Conservation (phyloP, 768 basidiomycete species). For the Phanerochaete sordida region DNA sequence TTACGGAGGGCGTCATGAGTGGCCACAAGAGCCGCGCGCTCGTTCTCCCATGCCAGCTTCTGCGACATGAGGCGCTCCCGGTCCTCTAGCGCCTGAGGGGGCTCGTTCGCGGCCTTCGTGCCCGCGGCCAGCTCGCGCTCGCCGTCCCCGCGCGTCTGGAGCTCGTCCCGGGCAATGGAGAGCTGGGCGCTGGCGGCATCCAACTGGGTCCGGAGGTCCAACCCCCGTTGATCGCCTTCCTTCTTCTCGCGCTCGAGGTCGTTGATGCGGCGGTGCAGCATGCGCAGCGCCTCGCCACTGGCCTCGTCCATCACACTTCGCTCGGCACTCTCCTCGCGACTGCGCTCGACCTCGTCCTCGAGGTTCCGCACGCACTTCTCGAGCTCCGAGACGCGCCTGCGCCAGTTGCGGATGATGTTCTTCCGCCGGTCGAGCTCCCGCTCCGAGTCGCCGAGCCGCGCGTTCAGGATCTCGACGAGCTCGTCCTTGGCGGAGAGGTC, state of each 20-base stretch:
- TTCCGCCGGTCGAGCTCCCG: conserved; percentile 62
- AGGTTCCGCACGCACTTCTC: conserved; percentile 62
- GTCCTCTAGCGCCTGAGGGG: conserved; percentile 34
- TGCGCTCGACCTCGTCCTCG: conserved; percentile 87
- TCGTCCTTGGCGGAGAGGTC: conserved; percentile 75
- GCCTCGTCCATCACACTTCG: conserved; percentile 83
- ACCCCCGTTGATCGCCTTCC: conserved; percentile 32
- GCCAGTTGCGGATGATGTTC: conserved; percentile 55
- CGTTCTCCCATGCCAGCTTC: conserved; percentile 48
- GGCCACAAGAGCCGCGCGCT: conserved; percentile 42
- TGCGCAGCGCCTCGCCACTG: conserved; percentile 72
- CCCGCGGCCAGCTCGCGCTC: conserved; percentile 52
- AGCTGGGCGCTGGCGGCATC: conserved; percentile 40
- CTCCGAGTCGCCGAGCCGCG: conserved; percentile 52
- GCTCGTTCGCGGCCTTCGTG: conserved; percentile 51
- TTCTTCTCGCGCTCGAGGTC: conserved; percentile 67
- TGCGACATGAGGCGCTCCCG: conserved; percentile 33
- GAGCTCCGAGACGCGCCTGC: conserved; percentile 73
- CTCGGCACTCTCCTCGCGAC: conserved; percentile 77
- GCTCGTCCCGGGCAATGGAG: conserved; percentile 42
- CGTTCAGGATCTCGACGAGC: conserved; percentile 56
- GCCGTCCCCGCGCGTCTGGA: conserved; percentile 46
- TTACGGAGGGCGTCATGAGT: conserved; percentile 40
- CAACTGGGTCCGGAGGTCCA: conserved; percentile 40
- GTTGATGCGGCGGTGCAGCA: conserved; percentile 76